Percentiles rank a stretch among this genome's conserved stretches.
Conservation (phyloP, 2,329 filamentous ascomycete species). For the Fusarium palustre region DNA sequence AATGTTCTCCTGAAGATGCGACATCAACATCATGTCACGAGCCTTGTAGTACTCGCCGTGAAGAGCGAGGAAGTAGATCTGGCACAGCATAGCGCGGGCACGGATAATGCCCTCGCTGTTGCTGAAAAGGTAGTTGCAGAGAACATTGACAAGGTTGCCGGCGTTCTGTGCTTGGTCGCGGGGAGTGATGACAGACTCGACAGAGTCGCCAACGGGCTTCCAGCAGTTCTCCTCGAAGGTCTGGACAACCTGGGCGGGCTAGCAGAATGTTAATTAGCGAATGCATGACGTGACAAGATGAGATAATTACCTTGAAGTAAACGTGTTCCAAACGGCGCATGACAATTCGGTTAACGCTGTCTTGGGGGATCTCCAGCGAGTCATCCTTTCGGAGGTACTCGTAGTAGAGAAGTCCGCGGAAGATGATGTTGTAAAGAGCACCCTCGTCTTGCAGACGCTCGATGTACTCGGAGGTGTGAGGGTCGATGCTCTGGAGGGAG, state of each 20-base stretch:
- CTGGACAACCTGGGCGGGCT: slow-evolving; percentile 90
- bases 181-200: slow-evolving; percentile 85
- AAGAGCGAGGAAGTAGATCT: slow-evolving; percentile 97
- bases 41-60: slow-evolving; percentile 99
- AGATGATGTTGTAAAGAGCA: slow-evolving; percentile 89
- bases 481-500: slow-evolving; percentile 97
- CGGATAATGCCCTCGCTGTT: slow-evolving; percentile 96
- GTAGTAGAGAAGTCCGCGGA: slow-evolving; percentile 88
- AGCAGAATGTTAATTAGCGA: slow-evolving; percentile 23
- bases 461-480: slow-evolving; percentile 98
- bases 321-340: slow-evolving; percentile 96
- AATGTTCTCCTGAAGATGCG: slow-evolving; percentile 97
- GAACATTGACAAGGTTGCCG: slow-evolving; percentile 79
- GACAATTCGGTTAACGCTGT: slow-evolving; percentile 89
- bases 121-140: slow-evolving; percentile 95
- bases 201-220: slow-evolving; percentile 77
- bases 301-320: slow-evolving; percentile 87
- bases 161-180: slow-evolving; percentile 76
- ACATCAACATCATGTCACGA: slow-evolving; percentile 99
- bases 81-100: slow-evolving; percentile 95
- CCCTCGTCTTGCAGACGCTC: slow-evolving; percentile 93
- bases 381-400: slow-evolving; percentile 80
- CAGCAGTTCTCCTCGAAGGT: slow-evolving; percentile 95
- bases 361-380: slow-evolving; percentile 80
- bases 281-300: not conserved